phyloP scores from a whole-genome alignment of 176 grass and related monocot species.

The Rhynchospora pubera region DNA sequence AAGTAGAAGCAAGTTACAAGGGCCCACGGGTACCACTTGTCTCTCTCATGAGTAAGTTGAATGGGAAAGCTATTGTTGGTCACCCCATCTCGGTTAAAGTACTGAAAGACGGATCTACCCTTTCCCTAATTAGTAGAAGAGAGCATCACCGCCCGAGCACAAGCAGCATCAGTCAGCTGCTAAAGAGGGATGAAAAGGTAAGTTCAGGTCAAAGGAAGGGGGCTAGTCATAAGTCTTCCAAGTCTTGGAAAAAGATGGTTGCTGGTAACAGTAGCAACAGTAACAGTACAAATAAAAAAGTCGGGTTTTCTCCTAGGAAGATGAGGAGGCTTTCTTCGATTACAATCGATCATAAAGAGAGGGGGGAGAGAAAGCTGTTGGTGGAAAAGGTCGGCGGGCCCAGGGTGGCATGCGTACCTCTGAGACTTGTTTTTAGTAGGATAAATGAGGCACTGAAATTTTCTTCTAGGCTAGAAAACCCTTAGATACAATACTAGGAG shows the following conservation, averaged over 20 bases:
- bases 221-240: slow-evolving; percentile 16
- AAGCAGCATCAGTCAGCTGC: slow-evolving; percentile 38
- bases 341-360: slow-evolving; percentile 41
- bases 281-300: slow-evolving; percentile 35
- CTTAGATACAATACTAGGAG: slow-evolving; percentile 6
- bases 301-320: slow-evolving; percentile 73
- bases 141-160: slow-evolving; percentile 17
- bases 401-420: slow-evolving; percentile 62
- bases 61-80: slow-evolving; percentile 77
- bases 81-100: slow-evolving; percentile 57
- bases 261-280: background rate
- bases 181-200: slow-evolving; percentile 35
- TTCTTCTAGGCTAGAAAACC: slow-evolving; percentile 48
- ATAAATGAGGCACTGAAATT: slow-evolving; percentile 84
- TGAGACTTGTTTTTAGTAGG: slow-evolving; percentile 96
- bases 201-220: slow-evolving; percentile 11
- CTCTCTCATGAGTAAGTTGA: slow-evolving; percentile 92
- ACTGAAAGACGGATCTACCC: slow-evolving; percentile 43
- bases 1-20: slow-evolving; percentile 66
- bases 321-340: slow-evolving; percentile 94
- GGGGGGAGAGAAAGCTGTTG: slow-evolving; percentile 38
- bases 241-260: slow-evolving; percentile 13
- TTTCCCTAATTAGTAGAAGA: slow-evolving; percentile 30
- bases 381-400: slow-evolving; percentile 49
- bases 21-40: slow-evolving; percentile 63